Conservation (phyloP, 2,329 filamentous ascomycete species). For the Rugonectria rugulosa region DNA sequence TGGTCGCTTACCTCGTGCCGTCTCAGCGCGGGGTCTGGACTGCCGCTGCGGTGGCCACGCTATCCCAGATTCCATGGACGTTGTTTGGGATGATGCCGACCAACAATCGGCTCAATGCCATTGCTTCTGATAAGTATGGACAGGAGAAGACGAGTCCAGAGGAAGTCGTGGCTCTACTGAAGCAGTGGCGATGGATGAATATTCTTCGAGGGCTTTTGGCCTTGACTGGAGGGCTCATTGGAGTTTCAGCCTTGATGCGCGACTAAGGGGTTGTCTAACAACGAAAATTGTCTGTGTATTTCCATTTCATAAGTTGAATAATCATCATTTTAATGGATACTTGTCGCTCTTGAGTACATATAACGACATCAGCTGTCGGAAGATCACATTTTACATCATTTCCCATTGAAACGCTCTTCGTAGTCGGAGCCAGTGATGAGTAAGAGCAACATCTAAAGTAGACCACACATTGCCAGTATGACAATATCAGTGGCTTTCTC, state of each 20-base stretch:
- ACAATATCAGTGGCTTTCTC: constrained; percentile 35
- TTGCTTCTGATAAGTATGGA: constrained; percentile 17
- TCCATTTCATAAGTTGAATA: too few species aligned
- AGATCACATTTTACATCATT: too few species aligned
- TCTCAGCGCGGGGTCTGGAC: constrained; percentile 24
- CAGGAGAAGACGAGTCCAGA: constrained; percentile 22
- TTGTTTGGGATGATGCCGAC: constrained; percentile 29
- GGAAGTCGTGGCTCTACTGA: constrained; percentile 23
- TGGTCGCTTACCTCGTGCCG: constrained; percentile 26
- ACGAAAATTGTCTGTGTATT: too few species aligned
- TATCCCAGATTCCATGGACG: constrained; percentile 29
- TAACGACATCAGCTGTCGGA: too few species aligned
- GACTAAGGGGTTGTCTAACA: constrained; percentile 9
- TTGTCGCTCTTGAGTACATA: too few species aligned
- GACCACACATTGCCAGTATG: constrained; percentile 40
- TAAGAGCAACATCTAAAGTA: too few species aligned
- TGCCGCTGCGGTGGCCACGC: constrained; percentile 16
- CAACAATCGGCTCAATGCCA: constrained; percentile 23
- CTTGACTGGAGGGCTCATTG: constrained; percentile 20
- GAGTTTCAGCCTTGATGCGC: constrained; percentile 15
- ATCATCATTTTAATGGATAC: too few species aligned
- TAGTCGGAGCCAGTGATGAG: too few species aligned
- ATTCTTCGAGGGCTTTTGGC: constrained; percentile 27
- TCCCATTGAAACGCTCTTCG: too few species aligned
- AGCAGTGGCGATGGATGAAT: constrained; percentile 31